Base-by-base conservation (phyloP, 352 stramenopile genomes). In the Peronospora farinosa region DNA sequence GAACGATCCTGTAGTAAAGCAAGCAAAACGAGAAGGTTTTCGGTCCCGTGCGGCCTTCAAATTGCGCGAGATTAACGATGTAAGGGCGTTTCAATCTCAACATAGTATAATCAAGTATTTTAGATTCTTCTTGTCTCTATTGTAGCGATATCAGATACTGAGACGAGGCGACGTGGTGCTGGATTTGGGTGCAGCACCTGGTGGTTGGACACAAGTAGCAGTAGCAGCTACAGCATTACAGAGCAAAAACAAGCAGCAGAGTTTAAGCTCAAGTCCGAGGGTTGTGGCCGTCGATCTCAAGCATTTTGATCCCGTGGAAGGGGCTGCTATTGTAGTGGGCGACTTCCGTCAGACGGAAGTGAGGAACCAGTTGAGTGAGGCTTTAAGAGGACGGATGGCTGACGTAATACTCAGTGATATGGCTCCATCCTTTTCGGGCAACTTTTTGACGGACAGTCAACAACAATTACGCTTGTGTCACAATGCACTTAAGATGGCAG, bases 391-490 rank as follows among this genome's bases (percentile, higher is more conserved):
- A 2, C 69, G 74, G 31, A 60, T 73, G 23, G 84, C 55, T 7
- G 77, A 90, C 57, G 81, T 92, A 17, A 78, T 95, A 43, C 70
- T 95, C 19, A 94, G 84, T 51, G 84, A 95, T 69, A 95, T 95
- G 84, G 84, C 84, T 39, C 82, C 84, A 35, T 79, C 76, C 33
- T 92, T 93, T 63, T 82, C 77, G 3, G 84, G 84, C 38, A 84
- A 77, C 38, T 80, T 82, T 48, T 65, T 88, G 38, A 70, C 67
- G 3, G 84, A 95, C 65, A 79, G 78, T 36, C 74, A 92, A 42
- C 65, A 76, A 21, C 83, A 93, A 53, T 52, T 95, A 35, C 66
- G 84, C n/a, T 69, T 95, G 17, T 92, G 81, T 52, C 69, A 90
- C 51, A 92, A 92, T 44, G 84, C 84, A 23, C 67, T 93, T 39